Base-by-base conservation (phyloP, 208 protist species). In the Ichthyophonus hoferi region DNA sequence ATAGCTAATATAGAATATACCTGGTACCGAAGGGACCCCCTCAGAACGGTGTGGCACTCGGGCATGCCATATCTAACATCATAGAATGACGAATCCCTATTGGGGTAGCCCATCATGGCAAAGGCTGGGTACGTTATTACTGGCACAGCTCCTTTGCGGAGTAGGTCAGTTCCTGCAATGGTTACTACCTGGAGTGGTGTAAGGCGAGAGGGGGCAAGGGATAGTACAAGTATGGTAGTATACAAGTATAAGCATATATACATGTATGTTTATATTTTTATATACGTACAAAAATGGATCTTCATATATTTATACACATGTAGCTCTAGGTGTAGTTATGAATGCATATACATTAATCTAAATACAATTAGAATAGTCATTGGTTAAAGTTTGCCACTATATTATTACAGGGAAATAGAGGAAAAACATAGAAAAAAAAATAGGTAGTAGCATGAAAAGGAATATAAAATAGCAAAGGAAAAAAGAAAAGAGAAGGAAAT, bases 41-140 rank as follows among this genome's bases (percentile, higher is more conserved):
- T 85, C 14, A 95, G 58, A 31, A 89, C 1, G 43, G 84, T 92
- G n/a, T 93, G 31, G 34, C 79, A 83, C 37, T 94, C 90, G 1
- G 89, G 40, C 79, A 95, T 86, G 42, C 86, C 78, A 85, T 95
- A 95, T 40, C 91, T 39, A 58, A 90, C 50, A n/a, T 89, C 86
- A 90, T 93, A 95, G 34, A 78, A 84, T 14, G 83, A 89, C 31
- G 90, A 92, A 90, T 95, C 91, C 38, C 93, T 58, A 89, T 95
- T 95, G 77, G 93, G 91, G 42, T 93, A 91, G 37, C 92, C 91
- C 81, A 93, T 89, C 14, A 91, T 85, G 33, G 86, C 78, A 40
- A 92, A 92, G 34, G 42, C 92, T 1, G 90, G 88, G 85, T 87
- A 91, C 50, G 77, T 90, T 43, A 67, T 35, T 33, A 92, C 33